Conservation (phyloP, 345 rosid species). For the Euclidium syriacum region DNA sequence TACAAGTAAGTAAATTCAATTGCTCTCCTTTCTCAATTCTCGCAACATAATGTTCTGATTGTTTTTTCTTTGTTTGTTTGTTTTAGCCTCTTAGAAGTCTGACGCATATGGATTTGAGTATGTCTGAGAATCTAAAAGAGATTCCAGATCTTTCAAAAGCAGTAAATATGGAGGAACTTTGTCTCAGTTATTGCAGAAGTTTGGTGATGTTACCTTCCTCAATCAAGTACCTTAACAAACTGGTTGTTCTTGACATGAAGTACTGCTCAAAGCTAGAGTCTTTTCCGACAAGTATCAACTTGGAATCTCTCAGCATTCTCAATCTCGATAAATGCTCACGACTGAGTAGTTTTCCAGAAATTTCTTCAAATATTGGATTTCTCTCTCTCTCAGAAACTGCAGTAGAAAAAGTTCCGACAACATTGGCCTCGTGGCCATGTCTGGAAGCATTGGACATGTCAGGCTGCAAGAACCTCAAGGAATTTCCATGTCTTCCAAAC, state of each 20-base stretch:
- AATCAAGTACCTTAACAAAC: conserved; percentile 1
- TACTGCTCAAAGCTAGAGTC: conserved; percentile 9
- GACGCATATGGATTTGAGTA: conserved; percentile 14
- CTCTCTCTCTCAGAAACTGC: conserved; percentile 10
- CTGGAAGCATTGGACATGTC: conserved; percentile 6
- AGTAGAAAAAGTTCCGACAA: conserved; percentile 17
- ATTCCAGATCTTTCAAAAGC: conserved; percentile 30
- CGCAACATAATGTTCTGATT: background rate
- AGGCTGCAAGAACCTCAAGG: conserved; percentile 7
- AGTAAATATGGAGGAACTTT: conserved; percentile 8
- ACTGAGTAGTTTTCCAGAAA: conserved; percentile 17
- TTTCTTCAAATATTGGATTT: conserved; percentile 3
- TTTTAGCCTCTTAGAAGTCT: conserved; percentile 21
- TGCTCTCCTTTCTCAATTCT: background rate
- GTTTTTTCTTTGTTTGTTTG: background rate
- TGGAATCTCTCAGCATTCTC: conserved; percentile 14
- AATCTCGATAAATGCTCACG: conserved; percentile 20
- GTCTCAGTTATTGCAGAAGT: conserved; percentile 18
- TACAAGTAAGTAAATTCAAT: conserved; percentile 13
- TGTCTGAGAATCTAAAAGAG: conserved; percentile 9
- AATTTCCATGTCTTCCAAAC: conserved; percentile 16
- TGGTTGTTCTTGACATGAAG: conserved; percentile 10
- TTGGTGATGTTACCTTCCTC: conserved; percentile 14
- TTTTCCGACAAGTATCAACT: conserved; percentile 4
- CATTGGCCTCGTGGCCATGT: background rate